phyloP scores from a whole-genome alignment of 495 filamentous ascomycete genomes.

The Rostrohypoxylon terebratum region DNA sequence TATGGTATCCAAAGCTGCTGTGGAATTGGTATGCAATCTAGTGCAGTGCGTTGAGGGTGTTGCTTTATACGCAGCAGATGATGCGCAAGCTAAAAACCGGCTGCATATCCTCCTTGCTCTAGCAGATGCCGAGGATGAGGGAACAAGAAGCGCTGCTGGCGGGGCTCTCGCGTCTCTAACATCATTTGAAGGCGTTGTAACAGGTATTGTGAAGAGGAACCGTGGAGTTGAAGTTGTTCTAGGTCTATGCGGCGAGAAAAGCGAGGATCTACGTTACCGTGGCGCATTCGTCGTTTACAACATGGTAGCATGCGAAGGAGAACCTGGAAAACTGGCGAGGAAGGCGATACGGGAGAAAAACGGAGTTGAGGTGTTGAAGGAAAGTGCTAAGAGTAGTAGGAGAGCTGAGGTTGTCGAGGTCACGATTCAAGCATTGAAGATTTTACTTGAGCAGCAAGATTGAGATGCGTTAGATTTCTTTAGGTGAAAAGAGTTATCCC shows the following conservation, averaged over 20 bases:
- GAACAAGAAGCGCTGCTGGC: conserved; percentile 84
- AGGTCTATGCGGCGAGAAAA: conserved; percentile 78
- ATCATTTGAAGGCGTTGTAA: conserved; percentile 77
- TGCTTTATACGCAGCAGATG: conserved; percentile 78
- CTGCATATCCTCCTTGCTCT: conserved; percentile 87
- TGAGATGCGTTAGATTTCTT: conserved; percentile 9
- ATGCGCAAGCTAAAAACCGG: conserved; percentile 73
- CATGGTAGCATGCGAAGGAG: conserved; percentile 64
- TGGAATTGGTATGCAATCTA: conserved; percentile 92
- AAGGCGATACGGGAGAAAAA: conserved; percentile 60
- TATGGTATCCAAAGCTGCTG: conserved; percentile 83
- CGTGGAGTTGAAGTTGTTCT: conserved; percentile 77
- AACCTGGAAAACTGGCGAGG: conserved; percentile 62
- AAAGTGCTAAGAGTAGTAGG: conserved; percentile 71
- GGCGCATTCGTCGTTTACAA: conserved; percentile 82
- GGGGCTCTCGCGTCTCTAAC: conserved; percentile 88
- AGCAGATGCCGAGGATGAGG: conserved; percentile 82
- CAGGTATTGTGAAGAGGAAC: conserved; percentile 73
- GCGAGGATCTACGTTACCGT: conserved; percentile 78
- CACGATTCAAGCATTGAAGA: conserved; percentile 71
- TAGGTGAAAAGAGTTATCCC: not conserved
- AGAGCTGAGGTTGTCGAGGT: conserved; percentile 73
- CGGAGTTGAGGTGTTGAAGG: conserved; percentile 70
- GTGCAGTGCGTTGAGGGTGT: conserved; percentile 80
- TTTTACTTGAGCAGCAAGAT: conserved; percentile 62